These are phyloP conservation scores for Ophiostoma australiae DNA, from an alignment of 2,329 filamentous ascomycete genomes.

Conservation along the genomic window DNA sequence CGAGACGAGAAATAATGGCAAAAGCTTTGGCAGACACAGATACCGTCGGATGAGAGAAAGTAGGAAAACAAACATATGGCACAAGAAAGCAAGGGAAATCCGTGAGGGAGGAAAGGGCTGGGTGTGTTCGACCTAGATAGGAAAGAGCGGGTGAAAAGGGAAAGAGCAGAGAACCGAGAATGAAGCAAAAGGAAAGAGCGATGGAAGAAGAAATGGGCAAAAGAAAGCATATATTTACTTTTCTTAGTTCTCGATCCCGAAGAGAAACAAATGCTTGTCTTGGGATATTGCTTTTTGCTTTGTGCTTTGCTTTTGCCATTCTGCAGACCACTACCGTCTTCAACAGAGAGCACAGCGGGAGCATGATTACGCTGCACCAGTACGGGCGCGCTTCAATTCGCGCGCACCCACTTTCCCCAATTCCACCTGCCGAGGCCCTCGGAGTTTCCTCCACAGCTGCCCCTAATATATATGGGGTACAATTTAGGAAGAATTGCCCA, in stretches of 20 bases:
- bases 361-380: not conserved
- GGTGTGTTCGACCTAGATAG: not conserved
- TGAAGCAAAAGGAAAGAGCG: not conserved
- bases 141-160: not conserved
- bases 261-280: not conserved
- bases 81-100: not conserved
- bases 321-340: not conserved
- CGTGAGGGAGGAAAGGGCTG: not conserved
- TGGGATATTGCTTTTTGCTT: not conserved
- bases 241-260: not conserved
- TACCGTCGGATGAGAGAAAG: not conserved
- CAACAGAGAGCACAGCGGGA: not conserved
- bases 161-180: not conserved
- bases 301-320: not conserved
- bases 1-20: not conserved
- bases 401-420: not conserved
- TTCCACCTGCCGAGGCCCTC: conserved; percentile 27
- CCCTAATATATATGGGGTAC: conserved; percentile 20
- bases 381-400: not conserved
- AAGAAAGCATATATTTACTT: not conserved
- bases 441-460: conserved; percentile 21
- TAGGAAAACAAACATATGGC: not conserved
- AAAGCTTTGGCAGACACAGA: not conserved
- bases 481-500: not conserved
- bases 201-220: not conserved